phyloP scores from a whole-genome alignment of 1,139 yeast genomes.

The Debaryomyces sp. region DNA sequence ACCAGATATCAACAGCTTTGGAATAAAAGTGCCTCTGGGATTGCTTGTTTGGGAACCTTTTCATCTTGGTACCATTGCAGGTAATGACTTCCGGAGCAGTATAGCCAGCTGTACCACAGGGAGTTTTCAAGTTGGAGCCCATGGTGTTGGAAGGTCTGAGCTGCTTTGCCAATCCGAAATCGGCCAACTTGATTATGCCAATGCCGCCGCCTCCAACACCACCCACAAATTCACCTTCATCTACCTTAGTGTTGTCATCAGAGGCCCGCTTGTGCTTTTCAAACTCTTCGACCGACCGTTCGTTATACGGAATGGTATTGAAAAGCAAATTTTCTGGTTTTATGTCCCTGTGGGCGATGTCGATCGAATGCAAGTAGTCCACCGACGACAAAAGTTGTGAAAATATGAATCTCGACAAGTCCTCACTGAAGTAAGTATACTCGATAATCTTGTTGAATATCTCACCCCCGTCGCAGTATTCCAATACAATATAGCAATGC shows the following conservation, averaged over 20 bases:
- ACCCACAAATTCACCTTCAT: slow-evolving; percentile 81
- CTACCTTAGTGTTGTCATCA: slow-evolving; percentile 76
- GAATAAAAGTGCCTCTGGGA: slow-evolving; percentile 77
- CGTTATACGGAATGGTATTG: slow-evolving; percentile 45
- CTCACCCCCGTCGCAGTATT: slow-evolving; percentile 91
- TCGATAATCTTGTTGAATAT: slow-evolving; percentile 91
- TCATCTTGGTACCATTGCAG: slow-evolving; percentile 25
- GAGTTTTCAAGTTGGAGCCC: slow-evolving; percentile 59
- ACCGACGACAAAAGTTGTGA: slow-evolving; percentile 83
- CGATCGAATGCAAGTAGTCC: slow-evolving; percentile 72
- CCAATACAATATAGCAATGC: slow-evolving; percentile 79
- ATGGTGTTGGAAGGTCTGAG: slow-evolving; percentile 50
- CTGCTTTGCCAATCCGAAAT: slow-evolving; percentile 89
- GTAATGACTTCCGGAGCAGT: slow-evolving; percentile 92
- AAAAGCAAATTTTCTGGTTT: slow-evolving; percentile 92
- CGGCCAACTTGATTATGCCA: slow-evolving; percentile 85
- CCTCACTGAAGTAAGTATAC: slow-evolving; percentile 87
- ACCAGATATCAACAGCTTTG: slow-evolving; percentile 95
- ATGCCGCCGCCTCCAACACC: slow-evolving; percentile 90
- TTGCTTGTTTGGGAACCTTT: slow-evolving; percentile 20
- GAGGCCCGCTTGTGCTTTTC: slow-evolving; percentile 56
- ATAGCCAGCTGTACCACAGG: slow-evolving; percentile 67
- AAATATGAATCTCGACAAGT: slow-evolving; percentile 81
- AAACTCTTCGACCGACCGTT: slow-evolving; percentile 47
- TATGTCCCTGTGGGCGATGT: slow-evolving; percentile 92